These are phyloP conservation scores for Papiliotrema terrestris DNA, from an alignment of 1,284 basidiomycete genomes.

Conservation along the genomic window DNA sequence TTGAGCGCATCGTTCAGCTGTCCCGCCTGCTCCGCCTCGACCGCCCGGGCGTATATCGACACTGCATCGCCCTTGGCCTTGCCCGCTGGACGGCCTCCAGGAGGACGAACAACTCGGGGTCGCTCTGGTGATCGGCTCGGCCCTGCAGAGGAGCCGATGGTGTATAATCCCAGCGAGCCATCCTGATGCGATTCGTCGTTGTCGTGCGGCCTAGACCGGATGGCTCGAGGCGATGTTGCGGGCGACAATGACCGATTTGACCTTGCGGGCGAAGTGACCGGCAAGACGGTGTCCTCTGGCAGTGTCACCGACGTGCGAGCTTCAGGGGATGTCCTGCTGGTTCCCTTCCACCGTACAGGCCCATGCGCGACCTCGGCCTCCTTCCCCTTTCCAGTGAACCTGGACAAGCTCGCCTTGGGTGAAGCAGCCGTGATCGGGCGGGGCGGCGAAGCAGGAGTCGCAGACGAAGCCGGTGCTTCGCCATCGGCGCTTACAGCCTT, in stretches of 20 bases:
- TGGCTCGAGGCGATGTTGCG: not conserved
- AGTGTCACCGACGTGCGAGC: not conserved
- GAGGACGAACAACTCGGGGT: constrained; percentile 9
- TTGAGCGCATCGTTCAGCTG: constrained; percentile 68
- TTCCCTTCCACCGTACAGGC: too few species aligned
- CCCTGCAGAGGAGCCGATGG: not conserved
- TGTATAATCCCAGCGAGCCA: not conserved
- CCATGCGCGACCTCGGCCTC: not conserved
- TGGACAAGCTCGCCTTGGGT: not conserved
- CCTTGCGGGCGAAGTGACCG: not conserved
- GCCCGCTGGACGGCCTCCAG: not conserved
- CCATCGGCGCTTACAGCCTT: not conserved
- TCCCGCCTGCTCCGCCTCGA: constrained; percentile 67
- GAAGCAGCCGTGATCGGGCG: not conserved
- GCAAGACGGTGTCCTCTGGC: not conserved
- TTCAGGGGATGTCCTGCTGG: not conserved
- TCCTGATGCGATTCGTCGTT: not conserved
- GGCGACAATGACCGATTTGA: not conserved
- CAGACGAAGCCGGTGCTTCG: too few species aligned
- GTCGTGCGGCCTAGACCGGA: not conserved
- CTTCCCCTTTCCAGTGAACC: constrained; percentile 6
- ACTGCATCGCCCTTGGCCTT: constrained; percentile 52
- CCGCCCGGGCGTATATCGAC: constrained; percentile 64
- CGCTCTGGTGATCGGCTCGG: not conserved
- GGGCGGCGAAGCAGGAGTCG: too few species aligned